phyloP scores from a whole-genome alignment of 2,329 filamentous ascomycete species.

The Colletotrichum eleusines region DNA sequence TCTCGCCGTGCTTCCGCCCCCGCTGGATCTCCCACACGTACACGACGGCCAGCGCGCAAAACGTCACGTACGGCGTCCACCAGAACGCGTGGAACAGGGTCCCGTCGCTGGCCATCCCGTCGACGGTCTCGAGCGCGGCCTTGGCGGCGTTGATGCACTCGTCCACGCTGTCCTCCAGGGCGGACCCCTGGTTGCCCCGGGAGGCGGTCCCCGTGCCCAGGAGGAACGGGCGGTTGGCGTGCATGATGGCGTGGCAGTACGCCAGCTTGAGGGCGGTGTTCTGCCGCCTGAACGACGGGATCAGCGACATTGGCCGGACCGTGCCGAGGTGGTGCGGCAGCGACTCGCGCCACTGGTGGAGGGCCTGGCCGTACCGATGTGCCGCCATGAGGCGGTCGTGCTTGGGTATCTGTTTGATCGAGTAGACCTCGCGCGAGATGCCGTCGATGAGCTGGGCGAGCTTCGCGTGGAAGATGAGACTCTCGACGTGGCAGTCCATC shows the following conservation, averaged over 20 bases:
- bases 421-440: slow-evolving; percentile 56
- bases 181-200: slow-evolving; percentile 56
- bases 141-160: slow-evolving; percentile 62
- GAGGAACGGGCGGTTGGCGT: slow-evolving; percentile 67
- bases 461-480: slow-evolving; percentile 59
- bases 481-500: slow-evolving; percentile 63
- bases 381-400: slow-evolving; percentile 54
- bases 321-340: slow-evolving; percentile 59
- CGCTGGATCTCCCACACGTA: slow-evolving; percentile 62
- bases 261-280: slow-evolving; percentile 66
- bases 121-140: slow-evolving; percentile 58
- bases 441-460: slow-evolving; percentile 55
- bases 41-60: slow-evolving; percentile 65
- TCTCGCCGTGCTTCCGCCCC: slow-evolving; percentile 27
- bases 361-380: slow-evolving; percentile 51
- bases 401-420: slow-evolving; percentile 50
- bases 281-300: slow-evolving; percentile 60
- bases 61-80: slow-evolving; percentile 66
- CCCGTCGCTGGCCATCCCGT: slow-evolving; percentile 53
- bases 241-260: slow-evolving; percentile 67
- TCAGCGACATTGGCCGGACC: slow-evolving; percentile 59
- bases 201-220: slow-evolving; percentile 49
- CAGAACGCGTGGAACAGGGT: slow-evolving; percentile 57
- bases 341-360: slow-evolving; percentile 55
- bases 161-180: slow-evolving; percentile 53